Base-by-base conservation (phyloP, 2,329 filamentous ascomycete species). In the Alternaria gansuensis region DNA sequence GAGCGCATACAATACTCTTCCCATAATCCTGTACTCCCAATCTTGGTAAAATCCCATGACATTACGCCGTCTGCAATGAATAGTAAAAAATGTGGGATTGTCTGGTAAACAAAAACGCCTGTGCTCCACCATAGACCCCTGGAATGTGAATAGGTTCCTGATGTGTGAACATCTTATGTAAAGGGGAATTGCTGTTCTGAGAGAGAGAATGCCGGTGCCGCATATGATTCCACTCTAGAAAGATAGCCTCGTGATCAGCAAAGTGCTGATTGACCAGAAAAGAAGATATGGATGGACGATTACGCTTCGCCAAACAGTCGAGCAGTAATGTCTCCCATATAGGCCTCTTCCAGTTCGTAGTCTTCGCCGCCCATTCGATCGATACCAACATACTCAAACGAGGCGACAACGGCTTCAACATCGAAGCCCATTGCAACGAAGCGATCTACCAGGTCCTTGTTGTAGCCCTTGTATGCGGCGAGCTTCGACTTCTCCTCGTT, bases 401-500 rank as follows among this genome's bases (percentile, higher is more conserved):
- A 91, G 9, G 90, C 85, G 0, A 97, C 92, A 1, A 98, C 92
- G n/a, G 86, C 84, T 48, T 93, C 90, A 2, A 96, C 85, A 56
- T 92, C 88, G 69, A 98, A 98, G 10, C 94, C 94, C 94, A 98
- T 98, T 69, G 83, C 86, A 14, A 91, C 87, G 69, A 98, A 98
- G 4, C 90, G 86, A 71, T 95, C 88, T 64, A 98, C 87, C 39
- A 97, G 83, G 31, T 90, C 85, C 71, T 89, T 90, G 79, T 93
- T 93, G 78, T 96, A 98, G 2, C 95, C 94, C 64, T 90, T 86
- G 74, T 96, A 97, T 62, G 82, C 82, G 51, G 83, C 83, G 37
- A 86, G 77, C 71, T 83, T 83, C 65, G 82, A 82, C 60, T 81
- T 83, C 58, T 85, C 83, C 68, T 89, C 85, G 34, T 88, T 85